A percentile compares a stretch with the other conserved stretches of the same genome.
phyloP scores from a whole-genome alignment of 2,329 filamentous ascomycete genomes.

The Zasmidium citrigriseum region DNA sequence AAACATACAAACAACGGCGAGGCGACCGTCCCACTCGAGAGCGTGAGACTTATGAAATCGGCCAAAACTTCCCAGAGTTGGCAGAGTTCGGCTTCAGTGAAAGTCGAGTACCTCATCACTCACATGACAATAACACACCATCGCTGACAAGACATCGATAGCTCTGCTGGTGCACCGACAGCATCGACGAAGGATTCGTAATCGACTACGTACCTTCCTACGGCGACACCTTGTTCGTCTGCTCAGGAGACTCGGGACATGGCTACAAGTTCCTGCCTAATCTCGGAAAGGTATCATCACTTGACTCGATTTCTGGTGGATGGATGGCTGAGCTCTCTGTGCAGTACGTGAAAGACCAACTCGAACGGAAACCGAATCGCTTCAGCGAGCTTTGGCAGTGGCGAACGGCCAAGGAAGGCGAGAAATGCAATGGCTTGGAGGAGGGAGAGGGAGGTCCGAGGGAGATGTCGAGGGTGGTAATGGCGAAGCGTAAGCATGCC shows the following conservation, averaged over 20 bases:
- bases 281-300: neutral
- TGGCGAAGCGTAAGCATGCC: neutral
- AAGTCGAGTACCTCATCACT: neutral
- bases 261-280: neutral
- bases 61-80: neutral
- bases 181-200: neutral
- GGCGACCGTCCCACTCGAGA: neutral
- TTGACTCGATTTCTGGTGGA: neutral
- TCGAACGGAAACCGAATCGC: neutral
- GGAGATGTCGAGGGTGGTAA: neutral
- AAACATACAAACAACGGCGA: neutral
- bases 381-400: neutral
- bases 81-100: neutral
- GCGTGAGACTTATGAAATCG: neutral
- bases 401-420: neutral
- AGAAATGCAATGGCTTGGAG: neutral
- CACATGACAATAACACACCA: neutral
- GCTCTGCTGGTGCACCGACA: neutral
- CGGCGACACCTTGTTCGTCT: neutral
- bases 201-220: neutral
- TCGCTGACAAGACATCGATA: neutral
- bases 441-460: neutral
- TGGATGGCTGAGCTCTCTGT: neutral
- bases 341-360: neutral
- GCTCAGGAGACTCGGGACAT: neutral